phyloP scores from a whole-genome alignment of 1,139 yeast genomes.

The Debaryomycetaceae sp. region DNA sequence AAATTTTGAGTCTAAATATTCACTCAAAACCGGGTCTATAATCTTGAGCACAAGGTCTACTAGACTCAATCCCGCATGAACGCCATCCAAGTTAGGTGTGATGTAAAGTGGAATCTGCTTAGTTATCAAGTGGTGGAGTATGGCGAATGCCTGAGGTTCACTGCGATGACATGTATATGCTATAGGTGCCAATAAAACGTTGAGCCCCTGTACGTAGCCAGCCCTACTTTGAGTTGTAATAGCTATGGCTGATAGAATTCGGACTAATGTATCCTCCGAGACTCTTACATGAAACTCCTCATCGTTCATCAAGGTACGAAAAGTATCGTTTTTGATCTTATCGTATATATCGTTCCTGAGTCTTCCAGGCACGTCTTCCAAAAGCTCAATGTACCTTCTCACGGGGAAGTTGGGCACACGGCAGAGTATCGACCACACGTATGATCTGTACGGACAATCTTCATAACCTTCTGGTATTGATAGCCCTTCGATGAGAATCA shows the following conservation, averaged over 20 bases:
- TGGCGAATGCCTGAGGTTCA: conserved; percentile 82
- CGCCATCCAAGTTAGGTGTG: conserved; percentile 76
- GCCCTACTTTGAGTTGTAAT: conserved; percentile 41
- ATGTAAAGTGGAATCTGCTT: conserved; percentile 74
- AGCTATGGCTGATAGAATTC: conserved; percentile 75
- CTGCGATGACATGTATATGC: conserved; percentile 66
- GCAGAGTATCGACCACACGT: conserved; percentile 79
- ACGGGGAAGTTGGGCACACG: conserved; percentile 60
- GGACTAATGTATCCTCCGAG: conserved; percentile 60
- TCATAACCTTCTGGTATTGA: conserved; percentile 46
- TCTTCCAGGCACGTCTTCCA: conserved; percentile 54
- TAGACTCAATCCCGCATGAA: conserved; percentile 67
- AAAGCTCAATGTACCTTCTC: conserved; percentile 50
- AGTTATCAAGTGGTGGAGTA: conserved; percentile 58
- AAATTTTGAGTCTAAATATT: conserved; percentile 58
- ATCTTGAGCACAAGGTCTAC: conserved; percentile 69
- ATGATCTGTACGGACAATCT: conserved; percentile 64
- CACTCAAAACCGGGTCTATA: conserved; percentile 70
- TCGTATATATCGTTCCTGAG: conserved; percentile 44
- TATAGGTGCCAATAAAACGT: conserved; percentile 82
- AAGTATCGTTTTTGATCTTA: conserved; percentile 84
- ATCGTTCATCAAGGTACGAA: conserved; percentile 81
- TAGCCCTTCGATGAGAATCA: conserved; percentile 77
- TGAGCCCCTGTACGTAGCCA: conserved; percentile 87
- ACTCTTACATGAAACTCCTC: conserved; percentile 62